Conservation (phyloP, 768 basidiomycete species). For the Mycena rosella region DNA sequence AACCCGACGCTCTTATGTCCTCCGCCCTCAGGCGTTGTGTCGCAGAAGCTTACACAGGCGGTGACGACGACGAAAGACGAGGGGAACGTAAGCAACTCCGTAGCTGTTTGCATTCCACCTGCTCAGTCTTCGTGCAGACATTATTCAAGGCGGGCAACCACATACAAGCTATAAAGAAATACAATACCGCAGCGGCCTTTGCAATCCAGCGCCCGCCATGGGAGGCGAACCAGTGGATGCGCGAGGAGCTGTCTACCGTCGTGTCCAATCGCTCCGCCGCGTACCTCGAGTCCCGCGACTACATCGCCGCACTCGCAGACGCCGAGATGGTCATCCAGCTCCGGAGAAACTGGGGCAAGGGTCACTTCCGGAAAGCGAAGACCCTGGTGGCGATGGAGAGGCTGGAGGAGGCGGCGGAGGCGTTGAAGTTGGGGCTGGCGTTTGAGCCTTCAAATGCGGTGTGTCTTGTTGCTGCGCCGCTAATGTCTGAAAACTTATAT, state of each 20-base stretch:
- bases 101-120: slow-evolving; percentile 25
- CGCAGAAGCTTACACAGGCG: slow-evolving; percentile 79
- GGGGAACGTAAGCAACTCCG: slow-evolving; percentile 90
- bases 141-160: slow-evolving; percentile 84
- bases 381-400: slow-evolving; percentile 82
- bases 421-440: slow-evolving; percentile 84
- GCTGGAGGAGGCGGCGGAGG: slow-evolving; percentile 83
- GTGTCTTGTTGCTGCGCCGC: slow-evolving; percentile 28
- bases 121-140: slow-evolving; percentile 59
- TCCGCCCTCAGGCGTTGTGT: slow-evolving; percentile 83
- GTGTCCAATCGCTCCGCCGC: slow-evolving; percentile 95
- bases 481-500: background rate
- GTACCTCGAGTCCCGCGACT: slow-evolving; percentile 81
- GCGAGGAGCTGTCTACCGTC: slow-evolving; percentile 92
- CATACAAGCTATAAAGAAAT: slow-evolving; percentile 79
- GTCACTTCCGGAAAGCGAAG: slow-evolving; percentile 94
- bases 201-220: slow-evolving; percentile 89
- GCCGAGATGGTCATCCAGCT: slow-evolving; percentile 91
- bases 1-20: slow-evolving; percentile 83
- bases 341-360: slow-evolving; percentile 93
- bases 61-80: slow-evolving; percentile 91
- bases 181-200: slow-evolving; percentile 81
- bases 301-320: slow-evolving; percentile 83
- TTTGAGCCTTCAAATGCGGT: slow-evolving; percentile 76
- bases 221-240: slow-evolving; percentile 85